These are phyloP conservation scores for Camelina sativa DNA, from an alignment of 345 rosid genomes.

Conservation along the genomic window DNA sequence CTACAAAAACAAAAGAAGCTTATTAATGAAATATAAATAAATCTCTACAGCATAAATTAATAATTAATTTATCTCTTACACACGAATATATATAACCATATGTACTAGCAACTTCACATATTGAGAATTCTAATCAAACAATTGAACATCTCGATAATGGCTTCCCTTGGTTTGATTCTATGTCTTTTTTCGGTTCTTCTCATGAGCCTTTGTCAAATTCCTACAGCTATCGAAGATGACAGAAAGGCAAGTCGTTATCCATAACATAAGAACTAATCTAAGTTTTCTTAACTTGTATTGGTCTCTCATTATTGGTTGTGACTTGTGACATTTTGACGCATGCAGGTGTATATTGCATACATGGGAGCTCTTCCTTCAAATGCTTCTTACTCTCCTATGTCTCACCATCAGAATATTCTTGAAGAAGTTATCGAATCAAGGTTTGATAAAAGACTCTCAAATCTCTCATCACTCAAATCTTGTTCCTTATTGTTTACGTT, in stretches of 20 bases:
- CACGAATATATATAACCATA: too few relatives aligned
- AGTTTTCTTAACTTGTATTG: not conserved
- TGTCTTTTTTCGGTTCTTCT: slow-evolving; percentile 15
- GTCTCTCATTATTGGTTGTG: not conserved
- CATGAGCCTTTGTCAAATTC: slow-evolving; percentile 26
- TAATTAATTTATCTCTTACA: too few relatives aligned
- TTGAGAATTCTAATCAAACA: too few relatives aligned
- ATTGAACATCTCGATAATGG: slow-evolving; percentile 12
- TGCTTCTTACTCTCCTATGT: slow-evolving; percentile 36
- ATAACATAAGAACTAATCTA: not conserved
- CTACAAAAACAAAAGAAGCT: too few relatives aligned
- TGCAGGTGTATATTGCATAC: slow-evolving; percentile 41
- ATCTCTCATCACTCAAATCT: not conserved
- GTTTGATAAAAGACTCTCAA: slow-evolving; percentile 14
- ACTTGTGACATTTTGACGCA: not conserved
- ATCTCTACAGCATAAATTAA: too few relatives aligned
- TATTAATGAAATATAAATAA: too few relatives aligned
- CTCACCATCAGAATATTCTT: slow-evolving; percentile 44
- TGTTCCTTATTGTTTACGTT: slow-evolving; percentile 15
- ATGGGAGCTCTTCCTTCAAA: slow-evolving; percentile 44
- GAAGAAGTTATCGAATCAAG: slow-evolving; percentile 37
- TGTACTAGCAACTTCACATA: too few relatives aligned
- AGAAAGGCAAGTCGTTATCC: slow-evolving; percentile 25
- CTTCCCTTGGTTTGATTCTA: slow-evolving; percentile 24
- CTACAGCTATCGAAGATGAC: slow-evolving; percentile 22